phyloP scores from a whole-genome alignment of 1,139 yeast species.

The Candida labiduridarum region DNA sequence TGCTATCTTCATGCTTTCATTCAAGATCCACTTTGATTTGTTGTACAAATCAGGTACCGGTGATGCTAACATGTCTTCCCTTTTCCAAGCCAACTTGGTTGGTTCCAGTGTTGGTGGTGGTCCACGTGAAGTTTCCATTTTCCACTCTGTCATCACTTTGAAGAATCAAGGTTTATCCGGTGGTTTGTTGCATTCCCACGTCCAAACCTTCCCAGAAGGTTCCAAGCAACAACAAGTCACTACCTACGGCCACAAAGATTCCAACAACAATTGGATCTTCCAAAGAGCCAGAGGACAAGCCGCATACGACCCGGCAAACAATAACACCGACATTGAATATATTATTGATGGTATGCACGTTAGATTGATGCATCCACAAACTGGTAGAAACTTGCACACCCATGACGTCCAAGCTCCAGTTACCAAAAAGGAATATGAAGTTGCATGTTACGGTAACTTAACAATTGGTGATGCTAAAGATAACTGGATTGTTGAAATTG shows the following conservation, averaged over 20 bases:
- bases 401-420: slow-evolving; percentile 84
- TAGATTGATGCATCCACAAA: slow-evolving; percentile 75
- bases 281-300: slow-evolving; percentile 68
- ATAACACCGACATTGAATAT: slow-evolving; percentile 56
- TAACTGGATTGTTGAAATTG: slow-evolving; percentile 90
- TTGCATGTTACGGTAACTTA: slow-evolving; percentile 88
- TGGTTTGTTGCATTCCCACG: slow-evolving; percentile 91
- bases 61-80: slow-evolving; percentile 94
- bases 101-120: slow-evolving; percentile 85
- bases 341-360: slow-evolving; percentile 74
- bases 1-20: slow-evolving; percentile 60
- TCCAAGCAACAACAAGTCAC: slow-evolving; percentile 96
- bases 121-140: slow-evolving; percentile 84
- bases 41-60: slow-evolving; percentile 85
- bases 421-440: slow-evolving; percentile 73
- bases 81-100: slow-evolving; percentile 89
- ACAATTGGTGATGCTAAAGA: slow-evolving; percentile 90
- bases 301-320: slow-evolving; percentile 53
- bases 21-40: slow-evolving; percentile 75
- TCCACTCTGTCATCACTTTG: slow-evolving; percentile 74
- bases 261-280: slow-evolving; percentile 88
- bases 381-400: slow-evolving; percentile 90
- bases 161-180: slow-evolving; percentile 93
- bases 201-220: slow-evolving; percentile 92
- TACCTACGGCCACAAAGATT: slow-evolving; percentile 88